A percentile compares a stretch with the other conserved stretches of the same genome.
phyloP scores from a whole-genome alignment of 2,329 filamentous ascomycete genomes.

The Falciphora oryzae region DNA sequence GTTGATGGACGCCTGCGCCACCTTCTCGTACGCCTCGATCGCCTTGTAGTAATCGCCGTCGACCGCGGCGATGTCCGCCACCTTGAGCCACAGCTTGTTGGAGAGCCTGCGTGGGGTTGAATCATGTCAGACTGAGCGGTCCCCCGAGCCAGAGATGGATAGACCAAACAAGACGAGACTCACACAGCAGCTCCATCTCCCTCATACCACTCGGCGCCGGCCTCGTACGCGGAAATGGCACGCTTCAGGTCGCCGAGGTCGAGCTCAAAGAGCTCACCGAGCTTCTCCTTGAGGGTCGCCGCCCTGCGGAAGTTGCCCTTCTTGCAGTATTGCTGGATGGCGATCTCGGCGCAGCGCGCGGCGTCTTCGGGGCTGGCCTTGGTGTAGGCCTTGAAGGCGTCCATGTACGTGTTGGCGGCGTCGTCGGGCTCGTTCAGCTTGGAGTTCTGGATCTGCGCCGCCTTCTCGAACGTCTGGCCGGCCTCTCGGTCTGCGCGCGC shows the following conservation, averaged over 20 bases:
- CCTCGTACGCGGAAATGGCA: constrained; percentile 78
- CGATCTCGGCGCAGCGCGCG: constrained; percentile 69
- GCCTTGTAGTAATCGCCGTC: constrained; percentile 80
- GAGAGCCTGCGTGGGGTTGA: constrained; percentile 55
- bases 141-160: not conserved
- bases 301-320: constrained; percentile 90
- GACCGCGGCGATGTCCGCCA: constrained; percentile 78
- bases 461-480: constrained; percentile 78
- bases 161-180: constrained; percentile 27
- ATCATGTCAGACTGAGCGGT: no score
- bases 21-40: constrained; percentile 76
- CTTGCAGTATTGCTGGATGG: constrained; percentile 79
- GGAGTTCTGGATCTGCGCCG: constrained; percentile 71
- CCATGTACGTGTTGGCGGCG: constrained; percentile 78
- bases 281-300: constrained; percentile 82
- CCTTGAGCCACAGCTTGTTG: constrained; percentile 91
- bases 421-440: constrained; percentile 90
- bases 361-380: constrained; percentile 81
- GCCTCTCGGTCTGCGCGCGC: constrained; percentile 66
- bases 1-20: constrained; percentile 69
- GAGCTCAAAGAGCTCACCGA: constrained; percentile 80
- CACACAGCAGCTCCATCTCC: constrained; percentile 78
- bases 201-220: constrained; percentile 85
- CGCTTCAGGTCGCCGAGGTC: constrained; percentile 72
- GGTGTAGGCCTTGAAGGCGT: constrained; percentile 93